Conservation (phyloP, 108 stramenopile genomes). For the Conticribra weissflogii region DNA sequence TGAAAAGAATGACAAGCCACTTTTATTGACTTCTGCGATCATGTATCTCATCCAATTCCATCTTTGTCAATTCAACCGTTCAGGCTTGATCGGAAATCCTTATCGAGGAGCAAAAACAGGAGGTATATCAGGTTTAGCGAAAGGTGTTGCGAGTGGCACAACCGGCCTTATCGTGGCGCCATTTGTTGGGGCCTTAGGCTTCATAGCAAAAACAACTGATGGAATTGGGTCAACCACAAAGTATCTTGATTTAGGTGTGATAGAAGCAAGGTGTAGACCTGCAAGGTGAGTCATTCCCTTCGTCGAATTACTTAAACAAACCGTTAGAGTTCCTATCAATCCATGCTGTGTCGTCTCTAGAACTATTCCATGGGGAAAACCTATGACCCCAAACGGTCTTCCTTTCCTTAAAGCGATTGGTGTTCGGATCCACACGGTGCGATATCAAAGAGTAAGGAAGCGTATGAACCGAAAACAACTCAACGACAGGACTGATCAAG, state of each 20-base stretch:
- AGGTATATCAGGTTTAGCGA: constrained; percentile 15
- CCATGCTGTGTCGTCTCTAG: constrained; percentile 5
- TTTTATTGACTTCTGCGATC: too few species aligned
- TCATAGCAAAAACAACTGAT: constrained; percentile 24
- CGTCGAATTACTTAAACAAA: neutral
- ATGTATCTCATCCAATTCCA: too few species aligned
- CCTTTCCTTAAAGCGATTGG: constrained; percentile 36
- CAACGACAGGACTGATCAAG: constrained; percentile 7
- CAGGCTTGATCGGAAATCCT: constrained; percentile 35
- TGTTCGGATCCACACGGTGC: constrained; percentile 29
- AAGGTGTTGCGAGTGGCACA: constrained; percentile 33
- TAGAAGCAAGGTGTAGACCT: constrained; percentile 41
- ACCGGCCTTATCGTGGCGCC: constrained; percentile 27
- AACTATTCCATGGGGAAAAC: constrained; percentile 28
- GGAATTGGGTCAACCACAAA: constrained; percentile 24
- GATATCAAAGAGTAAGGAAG: constrained; percentile 32
- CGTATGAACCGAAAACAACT: constrained; percentile 10
- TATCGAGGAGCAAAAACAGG: constrained; percentile 31
- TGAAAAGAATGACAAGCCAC: too few species aligned
- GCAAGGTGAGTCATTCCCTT: constrained; percentile 11
- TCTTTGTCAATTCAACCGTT: too few species aligned
- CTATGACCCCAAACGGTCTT: constrained; percentile 13
- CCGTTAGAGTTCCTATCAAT: neutral
- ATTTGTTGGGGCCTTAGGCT: constrained; percentile 33
- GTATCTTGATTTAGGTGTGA: constrained; percentile 15